Evolutionary conservation across 805 yeast genomes (phyloP), one percentile per base, ranked within the genome.

Genomic region (Saturnispora hagleri): DNA sequence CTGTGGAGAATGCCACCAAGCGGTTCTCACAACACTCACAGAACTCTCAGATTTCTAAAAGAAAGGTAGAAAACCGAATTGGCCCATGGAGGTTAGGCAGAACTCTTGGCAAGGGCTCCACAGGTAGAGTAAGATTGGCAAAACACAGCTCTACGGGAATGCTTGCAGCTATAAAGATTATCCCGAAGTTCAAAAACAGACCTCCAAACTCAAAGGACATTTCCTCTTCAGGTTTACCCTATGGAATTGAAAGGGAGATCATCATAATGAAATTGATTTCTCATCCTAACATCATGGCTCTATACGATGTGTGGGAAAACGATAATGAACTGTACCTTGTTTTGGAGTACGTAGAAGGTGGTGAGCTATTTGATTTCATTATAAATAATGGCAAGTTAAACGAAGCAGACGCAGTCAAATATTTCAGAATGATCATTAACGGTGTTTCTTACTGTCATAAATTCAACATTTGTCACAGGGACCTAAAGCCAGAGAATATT

Each of bases 271-370:
- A 93, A 69, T 75, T 93, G 42, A 80, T 93, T 45, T 87, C 93
- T 54, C 98, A 93, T 67, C 89, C 96, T 12, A 91, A 93, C 62
- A 93, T 93, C 24, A 82, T 93, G 79, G 86, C 93, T 26, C 73
- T 93, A 40, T 93, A 89, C 65, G 99, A 93, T 64, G 99, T 93
- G 24, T 93, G 98, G 98, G 99, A 93, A 68, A 91, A 95, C 58
- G 84, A 89, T 58, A 89, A 88, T 62, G 96, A 91, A 54, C 73
- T 93, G 52, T 86, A 83, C 61, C 66, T 86, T 57, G 89, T 86
- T 15, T 69, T 86, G 48, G 95, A 86, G 63, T 86, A 85, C 64
- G 91, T 86, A 33, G 90, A 86, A 66, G 91, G 93, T n/a, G 95
- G 95, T 53, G 95, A 86, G 66, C 69, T 86, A 51, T 86, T 86